phyloP scores from a whole-genome alignment of 2,329 filamentous ascomycete species.

The Verticillium isaacii region DNA sequence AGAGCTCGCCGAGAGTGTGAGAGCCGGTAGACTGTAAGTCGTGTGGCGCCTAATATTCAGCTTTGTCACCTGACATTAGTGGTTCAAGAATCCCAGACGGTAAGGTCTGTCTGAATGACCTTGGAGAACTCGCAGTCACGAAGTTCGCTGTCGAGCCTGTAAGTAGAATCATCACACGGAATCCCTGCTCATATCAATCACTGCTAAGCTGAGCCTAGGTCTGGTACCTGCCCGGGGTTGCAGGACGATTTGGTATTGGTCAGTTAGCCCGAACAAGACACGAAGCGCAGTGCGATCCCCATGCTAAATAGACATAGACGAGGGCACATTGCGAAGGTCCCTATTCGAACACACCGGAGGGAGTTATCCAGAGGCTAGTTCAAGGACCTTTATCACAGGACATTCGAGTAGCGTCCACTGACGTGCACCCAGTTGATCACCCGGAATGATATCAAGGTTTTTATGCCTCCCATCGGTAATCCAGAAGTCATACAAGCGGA shows the following conservation, averaged over 20 bases:
- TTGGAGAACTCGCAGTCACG: slow-evolving; percentile 85
- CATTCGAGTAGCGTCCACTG: slow-evolving; percentile 11
- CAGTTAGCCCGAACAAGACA: slow-evolving; percentile 17
- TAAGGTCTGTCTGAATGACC: slow-evolving; percentile 82
- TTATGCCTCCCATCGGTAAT: slow-evolving; percentile 83
- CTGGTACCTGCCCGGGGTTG: slow-evolving; percentile 83
- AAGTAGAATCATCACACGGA: slow-evolving; percentile 29
- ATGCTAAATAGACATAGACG: slow-evolving; percentile 50
- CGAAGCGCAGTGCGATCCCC: neutral
- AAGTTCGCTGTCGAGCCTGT: slow-evolving; percentile 97
- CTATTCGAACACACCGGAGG: slow-evolving; percentile 95
- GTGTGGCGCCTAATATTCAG: neutral
- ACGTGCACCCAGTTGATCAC: slow-evolving; percentile 67
- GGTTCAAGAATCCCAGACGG: slow-evolving; percentile 61
- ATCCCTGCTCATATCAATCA: neutral
- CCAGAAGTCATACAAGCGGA: too few relatives aligned
- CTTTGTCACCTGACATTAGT: neutral
- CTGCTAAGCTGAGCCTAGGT: slow-evolving; percentile 32
- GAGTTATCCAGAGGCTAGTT: slow-evolving; percentile 75
- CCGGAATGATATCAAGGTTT: slow-evolving; percentile 88
- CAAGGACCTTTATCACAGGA: neutral
- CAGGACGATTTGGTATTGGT: slow-evolving; percentile 89
- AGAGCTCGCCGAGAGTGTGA: slow-evolving; percentile 86
- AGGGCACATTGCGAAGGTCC: slow-evolving; percentile 77
- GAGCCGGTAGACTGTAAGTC: slow-evolving; percentile 64